These are phyloP conservation scores for Acacia confusa DNA, from an alignment of 306 rosid genomes.

Conservation along the genomic window DNA sequence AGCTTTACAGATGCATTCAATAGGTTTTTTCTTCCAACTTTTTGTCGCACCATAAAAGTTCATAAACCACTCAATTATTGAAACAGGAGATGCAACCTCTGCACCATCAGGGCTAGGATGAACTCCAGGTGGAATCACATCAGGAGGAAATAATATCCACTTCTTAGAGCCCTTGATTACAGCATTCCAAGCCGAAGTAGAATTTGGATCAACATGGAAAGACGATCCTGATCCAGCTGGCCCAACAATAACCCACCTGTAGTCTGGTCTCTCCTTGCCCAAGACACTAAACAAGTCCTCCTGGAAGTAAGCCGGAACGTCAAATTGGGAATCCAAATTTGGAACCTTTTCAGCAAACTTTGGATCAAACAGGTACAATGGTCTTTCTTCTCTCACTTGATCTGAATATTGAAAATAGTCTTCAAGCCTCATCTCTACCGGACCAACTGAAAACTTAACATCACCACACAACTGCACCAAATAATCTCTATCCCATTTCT, in stretches of 20 bases:
- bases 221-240: slow-evolving; percentile 93
- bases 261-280: slow-evolving; percentile 79
- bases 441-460: slow-evolving; percentile 76
- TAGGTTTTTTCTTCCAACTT: slow-evolving; percentile 75
- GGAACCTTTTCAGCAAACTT: slow-evolving; percentile 85
- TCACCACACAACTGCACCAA: slow-evolving; percentile 65
- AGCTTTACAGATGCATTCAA: slow-evolving; percentile 87
- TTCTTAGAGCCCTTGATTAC: slow-evolving; percentile 93
- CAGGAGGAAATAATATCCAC: slow-evolving; percentile 93
- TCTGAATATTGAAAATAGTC: slow-evolving; percentile 76
- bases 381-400: slow-evolving; percentile 83
- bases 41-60: slow-evolving; percentile 79
- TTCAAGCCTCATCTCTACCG: slow-evolving; percentile 74
- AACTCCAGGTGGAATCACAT: slow-evolving; percentile 83
- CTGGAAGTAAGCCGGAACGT: slow-evolving; percentile 66
- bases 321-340: slow-evolving; percentile 68
- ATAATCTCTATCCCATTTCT: slow-evolving; percentile 85
- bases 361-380: slow-evolving; percentile 83
- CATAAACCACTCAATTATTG: slow-evolving; percentile 98
- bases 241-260: slow-evolving; percentile 89
- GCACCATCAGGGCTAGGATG: slow-evolving; percentile 98
- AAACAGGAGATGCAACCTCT: slow-evolving; percentile 91
- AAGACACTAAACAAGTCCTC: slow-evolving; percentile 85
- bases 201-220: slow-evolving; percentile 94
- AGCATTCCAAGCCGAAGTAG: slow-evolving; percentile 97